Base-by-base conservation (phyloP, 768 basidiomycete species). In the Leccinum olivaceopallidum region DNA sequence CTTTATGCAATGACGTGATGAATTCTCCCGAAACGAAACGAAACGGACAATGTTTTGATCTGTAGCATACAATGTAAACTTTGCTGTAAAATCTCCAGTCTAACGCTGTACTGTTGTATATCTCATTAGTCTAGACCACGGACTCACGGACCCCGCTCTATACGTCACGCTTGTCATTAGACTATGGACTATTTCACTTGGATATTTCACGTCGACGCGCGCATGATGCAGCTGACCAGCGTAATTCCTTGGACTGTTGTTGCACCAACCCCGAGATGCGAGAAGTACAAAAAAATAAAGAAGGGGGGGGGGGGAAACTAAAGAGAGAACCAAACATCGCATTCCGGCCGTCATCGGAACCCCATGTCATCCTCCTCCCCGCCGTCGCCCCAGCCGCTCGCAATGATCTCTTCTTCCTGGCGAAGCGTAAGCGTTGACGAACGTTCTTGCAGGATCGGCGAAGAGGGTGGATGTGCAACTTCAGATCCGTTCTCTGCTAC, bases 281-380 rank as follows among this genome's bases (percentile, higher is more conserved):
- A 55, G 58, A 52, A 52, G 42, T 62, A 70, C 69, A 65, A 58
- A 61, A 24, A 24, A 56, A 36, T 52, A 34, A 48, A 61, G 42
- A 49, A 54, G 53, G 39, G 49, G 34, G 52, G 34, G 52, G 30
- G 24, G 30, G 30, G 14, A 53, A 42, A 20, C 55, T 58, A 36
- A 24, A 49, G 52, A 63, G 49, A 60, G 49, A 60, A 54, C 54
- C 37, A 52, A 49, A 48, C 48, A 34, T 18, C 42, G 18, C 32
- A 42, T 54, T 32, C 59, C 39, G 52, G 24, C 18, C 16, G 34
- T 55, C 55, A 50, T 73, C 62, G 73, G 83, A 90, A 85, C 44
- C 89, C 88, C 87, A 91, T 90, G 50, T 84, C 86, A 67, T 90
- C 87, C 64, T 84, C 88, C 57, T 83, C 88, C 47, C 79, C 84